These are phyloP conservation scores for Coelastrella sp. DNA, from an alignment of 139 green algal species.

Conservation along the genomic window DNA sequence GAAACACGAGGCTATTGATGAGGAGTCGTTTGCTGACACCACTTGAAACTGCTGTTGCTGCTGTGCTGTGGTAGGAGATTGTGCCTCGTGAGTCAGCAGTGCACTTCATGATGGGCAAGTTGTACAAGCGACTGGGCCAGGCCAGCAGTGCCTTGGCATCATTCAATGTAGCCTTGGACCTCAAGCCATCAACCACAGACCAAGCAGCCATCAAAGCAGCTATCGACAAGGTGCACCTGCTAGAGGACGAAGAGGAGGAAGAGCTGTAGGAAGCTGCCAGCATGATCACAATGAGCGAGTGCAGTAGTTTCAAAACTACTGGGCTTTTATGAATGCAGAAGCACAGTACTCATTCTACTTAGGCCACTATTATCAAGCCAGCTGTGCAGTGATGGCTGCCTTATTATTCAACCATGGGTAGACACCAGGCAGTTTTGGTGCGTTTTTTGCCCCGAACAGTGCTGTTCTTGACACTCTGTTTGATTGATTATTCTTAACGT, in stretches of 20 bases:
- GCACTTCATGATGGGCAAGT: slow-evolving; percentile 91
- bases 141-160: slow-evolving; percentile 78
- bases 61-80: slow-evolving; percentile 63
- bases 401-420: too few relatives aligned
- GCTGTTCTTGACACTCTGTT: too few relatives aligned
- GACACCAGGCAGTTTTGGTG: too few relatives aligned
- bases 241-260: slow-evolving; percentile 85
- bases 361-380: too few relatives aligned
- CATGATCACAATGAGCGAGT: neutral
- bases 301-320: too few relatives aligned
- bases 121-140: slow-evolving; percentile 81
- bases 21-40: neutral
- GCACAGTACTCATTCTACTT: too few relatives aligned
- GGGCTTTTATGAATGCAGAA: too few relatives aligned
- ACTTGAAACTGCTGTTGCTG: neutral
- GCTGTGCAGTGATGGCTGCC: too few relatives aligned
- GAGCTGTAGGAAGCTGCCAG: slow-evolving; percentile 50
- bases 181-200: slow-evolving; percentile 84
- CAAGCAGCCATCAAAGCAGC: slow-evolving; percentile 88
- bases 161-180: slow-evolving; percentile 85
- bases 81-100: slow-evolving; percentile 89
- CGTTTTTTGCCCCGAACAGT: too few relatives aligned
- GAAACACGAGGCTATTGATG: too few relatives aligned
- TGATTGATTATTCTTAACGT: too few relatives aligned
- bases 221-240: slow-evolving; percentile 85